Percentiles rank a stretch among this genome's conserved stretches.
phyloP scores from a whole-genome alignment of 352 stramenopile genomes.

The Globisporangium nagaii region DNA sequence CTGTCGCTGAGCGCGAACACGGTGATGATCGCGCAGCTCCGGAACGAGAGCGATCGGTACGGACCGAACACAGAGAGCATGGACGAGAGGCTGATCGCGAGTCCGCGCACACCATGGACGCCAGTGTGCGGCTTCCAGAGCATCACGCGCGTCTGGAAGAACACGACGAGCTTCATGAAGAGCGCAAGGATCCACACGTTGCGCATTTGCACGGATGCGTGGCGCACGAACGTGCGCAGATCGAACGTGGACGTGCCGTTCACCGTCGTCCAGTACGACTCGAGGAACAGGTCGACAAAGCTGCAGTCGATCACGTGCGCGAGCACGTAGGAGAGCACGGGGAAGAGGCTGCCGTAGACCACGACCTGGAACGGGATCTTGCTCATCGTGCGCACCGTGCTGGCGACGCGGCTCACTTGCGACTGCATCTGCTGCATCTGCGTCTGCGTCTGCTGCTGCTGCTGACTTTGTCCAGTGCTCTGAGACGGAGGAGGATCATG shows the following conservation, averaged over 20 bases:
- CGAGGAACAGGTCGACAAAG: conserved; percentile 31
- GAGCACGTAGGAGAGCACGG: conserved; percentile 25
- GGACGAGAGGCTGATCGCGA: conserved; percentile 29
- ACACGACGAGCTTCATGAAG: conserved; percentile 18
- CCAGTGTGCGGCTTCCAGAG: conserved; percentile 16
- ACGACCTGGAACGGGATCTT: conserved; percentile 48
- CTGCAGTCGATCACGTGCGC: conserved; percentile 36
- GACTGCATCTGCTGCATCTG: no score
- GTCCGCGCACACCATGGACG: conserved; percentile 21
- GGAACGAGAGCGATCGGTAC: conserved; percentile 15
- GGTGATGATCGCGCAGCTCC: conserved; percentile 8
- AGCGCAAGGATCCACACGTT: conserved; percentile 37
- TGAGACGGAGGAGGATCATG: no score
- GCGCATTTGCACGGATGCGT: conserved; percentile 38
- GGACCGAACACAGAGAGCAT: conserved; percentile 30
- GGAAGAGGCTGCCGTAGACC: conserved; percentile 43
- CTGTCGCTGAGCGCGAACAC: conserved; percentile 2
- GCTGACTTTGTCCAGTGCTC: no score
- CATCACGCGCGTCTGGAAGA: conserved; percentile 8
- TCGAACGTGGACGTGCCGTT: conserved; percentile 13
- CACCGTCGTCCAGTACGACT: conserved; percentile 29
- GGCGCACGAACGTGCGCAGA: conserved; percentile 20
- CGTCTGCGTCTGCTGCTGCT: no score
- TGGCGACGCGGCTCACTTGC: not conserved
- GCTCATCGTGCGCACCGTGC: conserved; percentile 15